Evolutionary conservation across 31 red algal species (phyloP).

Genomic region (Bonnemaisonia californica): DNA sequence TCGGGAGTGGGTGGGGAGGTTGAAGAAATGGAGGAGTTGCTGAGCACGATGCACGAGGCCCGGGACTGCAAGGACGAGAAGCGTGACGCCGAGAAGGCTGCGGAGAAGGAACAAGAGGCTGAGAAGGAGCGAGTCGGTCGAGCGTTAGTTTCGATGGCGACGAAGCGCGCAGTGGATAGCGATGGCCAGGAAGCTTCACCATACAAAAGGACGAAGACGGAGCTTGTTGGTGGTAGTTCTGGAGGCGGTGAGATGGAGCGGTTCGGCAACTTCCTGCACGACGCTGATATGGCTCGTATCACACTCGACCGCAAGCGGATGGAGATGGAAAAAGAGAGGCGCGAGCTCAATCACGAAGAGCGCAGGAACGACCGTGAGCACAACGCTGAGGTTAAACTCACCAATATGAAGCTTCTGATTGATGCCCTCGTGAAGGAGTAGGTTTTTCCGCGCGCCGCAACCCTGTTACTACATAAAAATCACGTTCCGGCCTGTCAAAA

Average conservation of each 20-base stretch:
- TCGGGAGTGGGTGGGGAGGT: conserved; percentile 23
- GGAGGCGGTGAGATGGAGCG: neutral
- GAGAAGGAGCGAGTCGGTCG: conserved; percentile 3
- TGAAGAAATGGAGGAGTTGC: conserved; percentile 31
- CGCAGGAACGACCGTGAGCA: neutral
- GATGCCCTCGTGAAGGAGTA: neutral
- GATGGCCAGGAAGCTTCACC: neutral
- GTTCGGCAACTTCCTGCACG: neutral
- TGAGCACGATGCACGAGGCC: conserved; percentile 2
- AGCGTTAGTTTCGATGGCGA: conserved; percentile 3
- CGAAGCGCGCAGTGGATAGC: neutral
- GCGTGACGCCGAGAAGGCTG: neutral
- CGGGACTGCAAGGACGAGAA: conserved; percentile 2
- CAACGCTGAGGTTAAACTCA: neutral
- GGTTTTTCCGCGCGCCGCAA: no score
- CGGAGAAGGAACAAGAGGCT: neutral
- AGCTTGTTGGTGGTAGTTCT: neutral
- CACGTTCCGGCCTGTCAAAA: no score
- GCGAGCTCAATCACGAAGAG: neutral
- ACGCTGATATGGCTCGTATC: conserved; percentile 5
- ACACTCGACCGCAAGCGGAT: conserved; percentile 9
- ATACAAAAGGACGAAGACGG: neutral
- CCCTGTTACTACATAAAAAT: no score
- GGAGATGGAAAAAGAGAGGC: neutral
- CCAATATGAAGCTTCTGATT: neutral